Evolutionary conservation across 306 rosid genomes (phyloP).

Genomic region (Casuarina equisetifolia): DNA sequence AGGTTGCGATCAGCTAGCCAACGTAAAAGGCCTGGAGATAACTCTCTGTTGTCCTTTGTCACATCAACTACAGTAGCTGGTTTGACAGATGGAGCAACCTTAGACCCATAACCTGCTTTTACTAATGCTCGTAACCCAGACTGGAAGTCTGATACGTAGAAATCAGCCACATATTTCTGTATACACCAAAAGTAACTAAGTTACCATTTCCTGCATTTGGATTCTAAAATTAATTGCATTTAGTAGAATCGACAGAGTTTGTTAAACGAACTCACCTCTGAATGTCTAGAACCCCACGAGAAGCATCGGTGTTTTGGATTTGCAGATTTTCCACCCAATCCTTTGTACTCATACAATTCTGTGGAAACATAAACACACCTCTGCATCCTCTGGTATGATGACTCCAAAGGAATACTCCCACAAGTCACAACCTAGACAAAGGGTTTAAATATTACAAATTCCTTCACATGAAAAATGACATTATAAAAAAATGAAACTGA

Average conservation of each 20-base stretch:
- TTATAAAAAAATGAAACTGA: background rate
- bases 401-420: constrained; percentile 96
- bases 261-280: constrained; percentile 68
- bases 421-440: constrained; percentile 90
- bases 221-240: constrained; percentile 5
- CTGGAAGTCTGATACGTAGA: constrained; percentile 92
- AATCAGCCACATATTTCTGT: constrained; percentile 90
- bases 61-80: constrained; percentile 73
- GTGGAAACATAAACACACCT: constrained; percentile 91
- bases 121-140: constrained; percentile 95
- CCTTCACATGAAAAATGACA: constrained; percentile 8
- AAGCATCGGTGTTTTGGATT: constrained; percentile 70
- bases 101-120: constrained; percentile 92
- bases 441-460: constrained; percentile 13
- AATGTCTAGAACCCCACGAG: constrained; percentile 78
- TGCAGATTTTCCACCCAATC: constrained; percentile 77
- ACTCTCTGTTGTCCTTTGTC: constrained; percentile 73
- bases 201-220: background rate
- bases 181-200: constrained; percentile 25
- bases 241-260: constrained; percentile 17
- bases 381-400: constrained; percentile 81
- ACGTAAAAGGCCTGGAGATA: constrained; percentile 77
- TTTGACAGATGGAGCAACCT: constrained; percentile 88
- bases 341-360: constrained; percentile 79
- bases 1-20: constrained; percentile 95